Base-by-base conservation (phyloP, 129 eudicot genomes). In the Chrysanthemum seticuspe region DNA sequence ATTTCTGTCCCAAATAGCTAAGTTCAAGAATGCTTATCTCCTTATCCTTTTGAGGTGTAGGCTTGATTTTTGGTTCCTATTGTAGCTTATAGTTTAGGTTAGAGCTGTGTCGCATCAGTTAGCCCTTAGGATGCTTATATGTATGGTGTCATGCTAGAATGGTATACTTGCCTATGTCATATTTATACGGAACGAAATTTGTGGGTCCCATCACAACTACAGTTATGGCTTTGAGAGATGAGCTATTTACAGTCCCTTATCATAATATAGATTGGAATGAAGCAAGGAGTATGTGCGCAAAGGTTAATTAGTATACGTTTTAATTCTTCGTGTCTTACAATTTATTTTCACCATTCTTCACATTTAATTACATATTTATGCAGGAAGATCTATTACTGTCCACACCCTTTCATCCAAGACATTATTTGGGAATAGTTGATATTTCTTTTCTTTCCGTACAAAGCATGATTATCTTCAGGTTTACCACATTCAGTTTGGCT, bases 71-170 rank as follows among this genome's bases (percentile, higher is more conserved):
- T n/a, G n/a, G n/a, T n/a, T n/a, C n/a, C n/a, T n/a, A n/a, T n/a
- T n/a, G n/a, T n/a, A n/a, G n/a, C n/a, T n/a, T n/a, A n/a, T n/a
- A n/a, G n/a, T n/a, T n/a, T n/a, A n/a, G n/a, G n/a, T n/a, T n/a
- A n/a, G n/a, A n/a, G n/a, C n/a, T n/a, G n/a, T n/a, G n/a, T n/a
- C n/a, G n/a, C n/a, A n/a, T n/a, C n/a, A n/a, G n/a, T n/a, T n/a
- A n/a, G n/a, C n/a, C n/a, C n/a, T n/a, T n/a, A n/a, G n/a, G n/a
- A n/a, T n/a, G n/a, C n/a, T n/a, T n/a, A n/a, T n/a, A n/a, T n/a
- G 86, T 93, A 95, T 93, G 96, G 98, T 93, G 98, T 76, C 97
- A 93, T 77, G 90, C 96, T 78, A 86, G 98, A 36, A 89, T 93
- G 98, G 97, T 93, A 65, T 93, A 93, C 80, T 81, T 93, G 71